Base-by-base conservation (phyloP, 1,139 yeast species). In the Entelexis paramagnoliae region DNA sequence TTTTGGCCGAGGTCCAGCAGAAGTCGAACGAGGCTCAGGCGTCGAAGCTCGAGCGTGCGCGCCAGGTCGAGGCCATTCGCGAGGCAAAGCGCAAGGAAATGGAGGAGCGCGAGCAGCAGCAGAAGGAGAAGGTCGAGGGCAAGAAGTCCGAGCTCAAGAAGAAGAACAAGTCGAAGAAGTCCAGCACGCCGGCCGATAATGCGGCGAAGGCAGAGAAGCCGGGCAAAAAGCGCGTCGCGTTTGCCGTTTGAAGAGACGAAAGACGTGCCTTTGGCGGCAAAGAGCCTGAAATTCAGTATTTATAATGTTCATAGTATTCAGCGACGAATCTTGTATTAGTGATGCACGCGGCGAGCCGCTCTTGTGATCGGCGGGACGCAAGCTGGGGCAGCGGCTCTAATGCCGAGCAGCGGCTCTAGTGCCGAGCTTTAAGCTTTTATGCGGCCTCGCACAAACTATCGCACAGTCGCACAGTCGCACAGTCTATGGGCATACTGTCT, bases 31-130 rank as follows among this genome's bases (percentile, higher is more conserved):
- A 79, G 49, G 78, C 79, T n/a, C 82, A 84, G 62, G 96, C 93
- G 63, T 83, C 95, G 60, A 89, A 88, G 67, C 72, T 91, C 55
- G 98, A 91, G 65, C 85, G 85, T 65, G 81, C 95, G 2, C 78
- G 87, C 63, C 81, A 95, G 66, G 73, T 91, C 49, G 97, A 91
- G 66, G 95, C 85, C 62, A 78, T 91, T 58, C 76, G 98, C 64
- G 96, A 86, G 49, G 73, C 87, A 60, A 86, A 84, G 72, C 79
- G 86, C 63, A 76, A 81, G 67, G 97, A 91, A 66, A 79, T 89
- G 59, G 96, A 89, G 65, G 73, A 83, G 65, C 83, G 82, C 65
- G 96, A 89, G 62, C 76, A 76, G 51, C 80, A 72, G 38, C 86
- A 87, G 70, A 71, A 73, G 58, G 76, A 75, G 52, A 81, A 82